phyloP scores from a whole-genome alignment of 768 basidiomycete species.

The Roridomyces roridus region DNA sequence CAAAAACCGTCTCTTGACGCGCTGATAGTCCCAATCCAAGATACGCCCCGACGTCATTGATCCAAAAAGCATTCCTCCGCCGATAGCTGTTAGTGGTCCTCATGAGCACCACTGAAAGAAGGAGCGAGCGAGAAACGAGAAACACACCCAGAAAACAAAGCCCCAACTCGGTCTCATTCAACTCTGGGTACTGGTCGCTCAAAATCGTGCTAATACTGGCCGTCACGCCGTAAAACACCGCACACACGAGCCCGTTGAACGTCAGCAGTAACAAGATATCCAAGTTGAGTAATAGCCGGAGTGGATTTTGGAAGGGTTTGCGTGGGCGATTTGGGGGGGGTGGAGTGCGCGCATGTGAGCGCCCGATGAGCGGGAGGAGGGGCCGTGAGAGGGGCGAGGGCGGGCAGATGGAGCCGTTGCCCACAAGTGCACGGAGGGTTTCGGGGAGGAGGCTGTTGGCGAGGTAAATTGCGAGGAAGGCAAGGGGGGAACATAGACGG shows the following conservation, averaged over 20 bases:
- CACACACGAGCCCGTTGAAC: conserved; percentile 57
- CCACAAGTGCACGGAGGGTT: conserved; percentile 59
- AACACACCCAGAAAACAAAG: conserved; percentile 65
- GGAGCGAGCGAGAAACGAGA: rapidly evolving
- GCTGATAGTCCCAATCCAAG: conserved; percentile 68
- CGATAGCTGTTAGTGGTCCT: too few species aligned
- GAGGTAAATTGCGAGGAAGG: conserved; percentile 44
- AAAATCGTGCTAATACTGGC: conserved; percentile 70
- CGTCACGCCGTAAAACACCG: conserved; percentile 65
- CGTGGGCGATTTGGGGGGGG: conserved; percentile 40
- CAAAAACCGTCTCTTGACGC: conserved; percentile 43
- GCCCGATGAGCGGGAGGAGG: conserved; percentile 55
- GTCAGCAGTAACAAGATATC: conserved; percentile 62
- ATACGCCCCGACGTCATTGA: conserved; percentile 63
- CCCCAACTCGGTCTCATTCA: conserved; percentile 71
- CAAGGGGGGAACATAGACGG: conserved; percentile 25
- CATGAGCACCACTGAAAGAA: too few species aligned
- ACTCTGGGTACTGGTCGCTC: conserved; percentile 58
- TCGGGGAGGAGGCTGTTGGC: conserved; percentile 58
- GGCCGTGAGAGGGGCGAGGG: conserved; percentile 52
- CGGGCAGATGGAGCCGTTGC: conserved; percentile 55
- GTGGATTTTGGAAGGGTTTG: conserved; percentile 57
- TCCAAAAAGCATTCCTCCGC: conserved; percentile 72
- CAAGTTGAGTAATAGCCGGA: conserved; percentile 57
- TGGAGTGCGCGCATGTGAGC: conserved; percentile 29